phyloP scores from a whole-genome alignment of 208 protist species.

The Leishmania major region DNA sequence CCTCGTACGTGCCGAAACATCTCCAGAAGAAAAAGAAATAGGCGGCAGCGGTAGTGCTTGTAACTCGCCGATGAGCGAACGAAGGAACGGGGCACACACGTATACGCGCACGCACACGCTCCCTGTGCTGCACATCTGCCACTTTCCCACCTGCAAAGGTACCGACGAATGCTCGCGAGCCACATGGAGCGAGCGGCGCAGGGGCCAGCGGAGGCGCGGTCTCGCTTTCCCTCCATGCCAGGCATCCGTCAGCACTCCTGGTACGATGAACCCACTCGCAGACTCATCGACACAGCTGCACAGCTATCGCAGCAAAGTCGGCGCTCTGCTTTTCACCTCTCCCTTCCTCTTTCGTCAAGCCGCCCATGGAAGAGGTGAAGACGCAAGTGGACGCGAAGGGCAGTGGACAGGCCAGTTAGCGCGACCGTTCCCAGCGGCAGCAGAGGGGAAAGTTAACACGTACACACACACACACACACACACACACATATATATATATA shows the following conservation, averaged over 20 bases:
- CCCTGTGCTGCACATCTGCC: background rate
- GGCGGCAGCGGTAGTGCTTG: background rate
- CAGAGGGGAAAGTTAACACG: background rate
- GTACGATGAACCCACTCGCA: background rate
- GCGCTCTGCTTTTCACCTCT: background rate
- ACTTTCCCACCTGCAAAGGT: background rate
- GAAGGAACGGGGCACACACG: background rate
- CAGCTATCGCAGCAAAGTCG: background rate
- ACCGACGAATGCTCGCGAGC: background rate
- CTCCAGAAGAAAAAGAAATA: slow-evolving; percentile 75
- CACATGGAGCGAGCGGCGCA: background rate
- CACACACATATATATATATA: background rate
- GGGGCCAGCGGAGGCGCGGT: background rate
- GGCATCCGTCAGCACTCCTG: background rate
- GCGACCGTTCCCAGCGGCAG: background rate
- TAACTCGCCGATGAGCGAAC: background rate
- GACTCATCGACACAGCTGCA: background rate
- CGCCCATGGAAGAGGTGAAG: background rate
- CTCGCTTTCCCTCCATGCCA: background rate
- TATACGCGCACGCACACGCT: background rate
- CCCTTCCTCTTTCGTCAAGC: background rate
- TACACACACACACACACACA: background rate
- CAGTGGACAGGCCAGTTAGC: background rate
- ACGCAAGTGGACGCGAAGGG: background rate
- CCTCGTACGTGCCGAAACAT: slow-evolving; percentile 79